A percentile compares a stretch with the other conserved stretches of the same genome.
Evolutionary conservation across 495 filamentous ascomycete species (phyloP).

Genomic region (Penicillium cataractarum): DNA sequence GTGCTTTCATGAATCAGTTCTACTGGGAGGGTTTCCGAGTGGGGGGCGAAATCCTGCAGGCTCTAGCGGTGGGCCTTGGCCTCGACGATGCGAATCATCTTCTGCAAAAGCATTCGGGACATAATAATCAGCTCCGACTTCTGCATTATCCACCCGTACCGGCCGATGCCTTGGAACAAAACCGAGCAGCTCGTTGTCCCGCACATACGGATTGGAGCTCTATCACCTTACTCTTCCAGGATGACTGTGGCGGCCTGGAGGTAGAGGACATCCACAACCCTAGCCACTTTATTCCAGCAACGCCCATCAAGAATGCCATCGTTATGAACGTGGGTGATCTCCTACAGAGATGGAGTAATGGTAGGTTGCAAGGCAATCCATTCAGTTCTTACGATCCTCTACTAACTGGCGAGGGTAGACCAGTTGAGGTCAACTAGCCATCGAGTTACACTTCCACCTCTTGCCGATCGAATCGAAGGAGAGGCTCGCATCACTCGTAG

Average conservation of each 20-base stretch:
- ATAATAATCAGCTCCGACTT: slow-evolving; percentile 65
- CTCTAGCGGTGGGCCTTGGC: slow-evolving; percentile 56
- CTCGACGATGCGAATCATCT: slow-evolving; percentile 56
- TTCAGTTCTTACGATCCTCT: background rate
- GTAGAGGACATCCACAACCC: slow-evolving; percentile 56
- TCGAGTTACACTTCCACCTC: slow-evolving; percentile 51
- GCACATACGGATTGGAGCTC: slow-evolving; percentile 58
- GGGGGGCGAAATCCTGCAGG: slow-evolving; percentile 51
- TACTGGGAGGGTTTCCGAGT: slow-evolving; percentile 55
- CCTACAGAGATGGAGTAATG: slow-evolving; percentile 64
- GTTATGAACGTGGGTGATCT: slow-evolving; percentile 65
- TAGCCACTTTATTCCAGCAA: slow-evolving; percentile 56
- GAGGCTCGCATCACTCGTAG: slow-evolving; percentile 51
- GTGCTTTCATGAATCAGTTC: slow-evolving; percentile 58
- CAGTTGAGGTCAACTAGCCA: slow-evolving; percentile 59
- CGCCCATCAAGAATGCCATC: slow-evolving; percentile 52
- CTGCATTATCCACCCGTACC: slow-evolving; percentile 68
- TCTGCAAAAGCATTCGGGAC: slow-evolving; percentile 54
- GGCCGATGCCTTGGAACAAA: slow-evolving; percentile 46
- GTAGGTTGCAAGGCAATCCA: slow-evolving; percentile 30
- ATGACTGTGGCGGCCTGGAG: slow-evolving; percentile 56
- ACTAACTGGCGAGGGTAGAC: slow-evolving; percentile 35
- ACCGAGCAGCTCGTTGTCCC: slow-evolving; percentile 53
- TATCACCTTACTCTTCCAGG: slow-evolving; percentile 55
- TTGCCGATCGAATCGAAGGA: slow-evolving; percentile 39